Percentiles rank a stretch among this genome's conserved stretches.
phyloP scores from a whole-genome alignment of 805 yeast genomes.

The Jamesozyma spencerorum region DNA sequence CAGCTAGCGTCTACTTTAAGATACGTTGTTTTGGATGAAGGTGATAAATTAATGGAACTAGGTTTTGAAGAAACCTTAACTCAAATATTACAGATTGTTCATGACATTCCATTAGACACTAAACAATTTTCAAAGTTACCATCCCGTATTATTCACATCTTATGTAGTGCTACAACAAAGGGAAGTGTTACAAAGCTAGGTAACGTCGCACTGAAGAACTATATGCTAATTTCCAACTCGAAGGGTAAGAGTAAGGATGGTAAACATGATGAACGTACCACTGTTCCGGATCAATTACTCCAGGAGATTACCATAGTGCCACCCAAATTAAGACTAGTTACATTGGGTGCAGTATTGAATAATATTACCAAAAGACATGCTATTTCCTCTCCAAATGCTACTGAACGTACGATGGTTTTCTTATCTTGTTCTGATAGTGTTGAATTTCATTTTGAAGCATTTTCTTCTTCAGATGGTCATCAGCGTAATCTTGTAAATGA shows the following conservation, averaged over 20 bases:
- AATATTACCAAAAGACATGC: constrained; percentile 32
- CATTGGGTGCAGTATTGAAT: constrained; percentile 60
- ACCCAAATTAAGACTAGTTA: constrained; percentile 80
- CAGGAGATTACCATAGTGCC: constrained; percentile 83
- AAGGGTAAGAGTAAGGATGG: constrained; percentile 18
- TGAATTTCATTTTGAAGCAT: constrained; percentile 75
- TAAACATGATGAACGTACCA: constrained; percentile 37
- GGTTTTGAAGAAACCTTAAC: constrained; percentile 93
- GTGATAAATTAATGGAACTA: constrained; percentile 88
- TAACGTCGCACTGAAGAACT: constrained; percentile 60
- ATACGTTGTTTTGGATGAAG: constrained; percentile 92
- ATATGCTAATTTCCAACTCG: constrained; percentile 52
- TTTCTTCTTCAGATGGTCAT: constrained; percentile 46
- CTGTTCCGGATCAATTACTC: constrained; percentile 84
- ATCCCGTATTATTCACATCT: constrained; percentile 55
- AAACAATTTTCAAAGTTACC: constrained; percentile 53
- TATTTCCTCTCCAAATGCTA: constrained; percentile 10
- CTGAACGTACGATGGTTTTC: constrained; percentile 66
- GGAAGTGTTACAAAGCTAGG: constrained; percentile 74
- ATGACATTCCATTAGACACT: constrained; percentile 34
- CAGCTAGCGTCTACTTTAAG: constrained; percentile 53
- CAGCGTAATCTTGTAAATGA: constrained; percentile 29
- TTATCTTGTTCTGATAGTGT: constrained; percentile 95
- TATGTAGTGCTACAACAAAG: constrained; percentile 93
- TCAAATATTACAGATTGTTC: constrained; percentile 56